phyloP scores from a whole-genome alignment of 2,329 filamentous ascomycete genomes.

The Fusarium sp. region DNA sequence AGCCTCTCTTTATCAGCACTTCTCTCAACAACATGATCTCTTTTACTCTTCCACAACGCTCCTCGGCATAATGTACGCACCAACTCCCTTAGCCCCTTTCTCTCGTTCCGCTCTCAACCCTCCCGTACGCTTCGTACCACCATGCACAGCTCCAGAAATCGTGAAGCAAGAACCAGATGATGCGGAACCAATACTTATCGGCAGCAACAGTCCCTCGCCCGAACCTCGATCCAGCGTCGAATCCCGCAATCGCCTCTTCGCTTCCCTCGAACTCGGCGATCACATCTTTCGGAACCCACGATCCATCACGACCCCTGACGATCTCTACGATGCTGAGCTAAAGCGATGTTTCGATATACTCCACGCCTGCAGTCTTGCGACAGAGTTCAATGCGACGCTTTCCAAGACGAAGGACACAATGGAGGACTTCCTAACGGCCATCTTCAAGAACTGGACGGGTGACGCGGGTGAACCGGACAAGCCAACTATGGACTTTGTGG shows the following conservation, averaged over 20 bases:
- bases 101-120: background rate
- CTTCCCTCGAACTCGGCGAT: slow-evolving; percentile 37
- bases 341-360: slow-evolving; percentile 47
- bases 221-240: slow-evolving; percentile 15
- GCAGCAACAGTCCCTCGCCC: slow-evolving; percentile 26
- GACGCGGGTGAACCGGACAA: slow-evolving; percentile 10
- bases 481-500: slow-evolving; percentile 44
- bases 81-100: background rate
- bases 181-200: slow-evolving; percentile 8
- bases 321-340: slow-evolving; percentile 43
- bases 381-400: slow-evolving; percentile 36
- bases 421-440: slow-evolving; percentile 46
- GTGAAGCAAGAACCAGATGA: background rate
- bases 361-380: slow-evolving; percentile 45
- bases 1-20: rapidly evolving
- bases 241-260: slow-evolving; percentile 40
- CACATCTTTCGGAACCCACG: slow-evolving; percentile 21
- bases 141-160: background rate
- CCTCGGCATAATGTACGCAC: background rate
- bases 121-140: background rate
- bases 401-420: slow-evolving; percentile 43
- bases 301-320: slow-evolving; percentile 39
- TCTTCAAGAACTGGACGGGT: slow-evolving; percentile 44
- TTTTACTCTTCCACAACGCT: background rate
- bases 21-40: background rate